Evolutionary conservation across 768 basidiomycete genomes (phyloP).

Genomic region (Tulasnella sp.): DNA sequence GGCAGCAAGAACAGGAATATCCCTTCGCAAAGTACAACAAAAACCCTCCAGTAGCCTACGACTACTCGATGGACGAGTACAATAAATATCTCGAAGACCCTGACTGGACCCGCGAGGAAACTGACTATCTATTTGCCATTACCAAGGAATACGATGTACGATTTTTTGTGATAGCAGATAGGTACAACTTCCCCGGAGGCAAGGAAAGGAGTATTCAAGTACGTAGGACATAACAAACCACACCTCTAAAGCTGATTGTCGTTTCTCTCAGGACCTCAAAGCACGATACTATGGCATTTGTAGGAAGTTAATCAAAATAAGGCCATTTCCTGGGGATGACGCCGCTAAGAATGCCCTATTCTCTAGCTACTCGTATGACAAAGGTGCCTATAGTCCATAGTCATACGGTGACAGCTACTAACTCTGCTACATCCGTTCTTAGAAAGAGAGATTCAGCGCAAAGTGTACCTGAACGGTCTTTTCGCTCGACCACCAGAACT

Average conservation of each 20-base stretch:
- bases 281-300: conserved; percentile 89
- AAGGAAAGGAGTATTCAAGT: conserved; percentile 57
- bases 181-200: conserved; percentile 63
- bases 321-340: conserved; percentile 78
- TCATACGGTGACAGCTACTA: neutral
- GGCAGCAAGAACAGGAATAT: conserved; percentile 40
- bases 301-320: conserved; percentile 68
- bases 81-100: conserved; percentile 48
- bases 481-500: conserved; percentile 80
- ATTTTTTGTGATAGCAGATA: conserved; percentile 82
- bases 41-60: conserved; percentile 38
- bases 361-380: conserved; percentile 72
- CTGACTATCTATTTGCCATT: conserved; percentile 76
- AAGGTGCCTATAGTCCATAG: conserved; percentile 38
- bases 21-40: conserved; percentile 75
- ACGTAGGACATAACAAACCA: conserved; percentile 15
- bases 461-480: conserved; percentile 75
- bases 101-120: conserved; percentile 88
- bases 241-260: neutral
- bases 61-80: conserved; percentile 83
- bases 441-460: conserved; percentile 83
- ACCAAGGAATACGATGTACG: conserved; percentile 73
- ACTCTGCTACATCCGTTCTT: neutral
- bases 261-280: conserved; percentile 61
- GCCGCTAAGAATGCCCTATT: conserved; percentile 51